Evolutionary conservation across 495 filamentous ascomycete genomes (phyloP), one percentile per base, ranked within the genome.

Genomic region (Xylaria flabelliformis): DNA sequence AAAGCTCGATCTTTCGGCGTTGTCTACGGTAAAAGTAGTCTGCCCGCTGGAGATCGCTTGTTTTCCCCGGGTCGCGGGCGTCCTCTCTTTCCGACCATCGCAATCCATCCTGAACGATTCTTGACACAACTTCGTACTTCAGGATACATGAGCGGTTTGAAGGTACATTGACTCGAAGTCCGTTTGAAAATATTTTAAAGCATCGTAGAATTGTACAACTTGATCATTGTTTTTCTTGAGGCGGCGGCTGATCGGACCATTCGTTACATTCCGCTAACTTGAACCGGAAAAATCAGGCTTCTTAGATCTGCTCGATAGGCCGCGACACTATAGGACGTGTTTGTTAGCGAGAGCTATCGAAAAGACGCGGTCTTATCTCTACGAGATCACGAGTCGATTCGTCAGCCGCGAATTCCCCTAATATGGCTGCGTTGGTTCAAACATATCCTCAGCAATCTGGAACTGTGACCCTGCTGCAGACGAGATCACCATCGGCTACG

Each of bases 391-490:
- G 15, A 70, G 42, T 69, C 71, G 69, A 76, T 55, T 21, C 58
- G 53, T 59, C 64, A 59, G 67, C 44, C 68, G 55, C 12, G 39
- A 51, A 67, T 71, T 73, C 71, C 73, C 74, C 69, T 77, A 89
- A 73, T 78, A 97, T 97, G 94, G 94, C 94, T 85, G 93, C 94
- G 82, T 88, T 97, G 84, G 93, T 96, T 82, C 94, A 97, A 87
- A 89, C 93, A 73, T 94, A 95, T 80, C 91, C 93, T 76, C 89
- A 92, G 83, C 93, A 94, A 82, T 90, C 90, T 80, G 88, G 89
- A 77, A 92, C 92, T 72, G 88, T 93, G 77, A 91, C 92, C 67
- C 90, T 95, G 88, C 91, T 97, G 74, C 92, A 94, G 79, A 88
- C 92, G 72, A 90, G 92, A 76, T 91, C 93, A 64, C 83, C 84